phyloP scores from a whole-genome alignment of 179 eudicot genomes.

The Silene noctiflora region DNA sequence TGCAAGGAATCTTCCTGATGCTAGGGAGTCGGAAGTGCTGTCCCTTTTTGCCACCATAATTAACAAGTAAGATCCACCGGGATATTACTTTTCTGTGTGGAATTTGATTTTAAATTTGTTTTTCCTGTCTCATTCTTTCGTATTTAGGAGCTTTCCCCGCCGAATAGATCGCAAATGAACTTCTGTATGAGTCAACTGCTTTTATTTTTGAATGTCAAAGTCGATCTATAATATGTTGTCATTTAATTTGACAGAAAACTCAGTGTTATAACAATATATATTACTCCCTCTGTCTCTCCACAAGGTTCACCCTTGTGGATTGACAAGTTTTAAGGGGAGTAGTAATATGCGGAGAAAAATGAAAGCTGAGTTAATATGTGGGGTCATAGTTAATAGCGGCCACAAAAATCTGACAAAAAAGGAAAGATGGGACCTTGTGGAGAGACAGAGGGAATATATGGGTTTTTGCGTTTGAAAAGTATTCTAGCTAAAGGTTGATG shows the following conservation, averaged over 20 bases:
- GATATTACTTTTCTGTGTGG: background rate
- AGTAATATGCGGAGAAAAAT: too few relatives aligned
- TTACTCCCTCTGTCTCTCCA: too few relatives aligned
- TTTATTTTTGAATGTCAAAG: background rate
- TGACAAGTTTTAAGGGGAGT: too few relatives aligned
- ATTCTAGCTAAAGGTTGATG: background rate
- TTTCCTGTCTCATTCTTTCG: background rate
- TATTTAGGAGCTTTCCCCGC: background rate
- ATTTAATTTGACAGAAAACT: background rate
- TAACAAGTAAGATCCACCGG: constrained; percentile 59
- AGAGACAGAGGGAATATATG: background rate
- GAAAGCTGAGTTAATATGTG: too few relatives aligned
- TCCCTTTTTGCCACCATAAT: constrained; percentile 96
- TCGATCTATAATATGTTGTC: background rate
- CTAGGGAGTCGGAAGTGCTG: constrained; percentile 96
- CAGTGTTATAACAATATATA: too few relatives aligned
- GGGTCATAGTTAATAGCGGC: too few relatives aligned
- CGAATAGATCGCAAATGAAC: background rate
- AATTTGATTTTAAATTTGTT: background rate
- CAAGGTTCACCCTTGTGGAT: too few relatives aligned
- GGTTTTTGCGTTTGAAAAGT: background rate
- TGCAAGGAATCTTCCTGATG: constrained; percentile 96
- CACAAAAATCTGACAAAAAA: too few relatives aligned
- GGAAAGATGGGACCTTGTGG: too few relatives aligned
- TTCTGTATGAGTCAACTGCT: background rate